Conservation (phyloP, 257 asterid genomes). For the Perilla frutescens region DNA sequence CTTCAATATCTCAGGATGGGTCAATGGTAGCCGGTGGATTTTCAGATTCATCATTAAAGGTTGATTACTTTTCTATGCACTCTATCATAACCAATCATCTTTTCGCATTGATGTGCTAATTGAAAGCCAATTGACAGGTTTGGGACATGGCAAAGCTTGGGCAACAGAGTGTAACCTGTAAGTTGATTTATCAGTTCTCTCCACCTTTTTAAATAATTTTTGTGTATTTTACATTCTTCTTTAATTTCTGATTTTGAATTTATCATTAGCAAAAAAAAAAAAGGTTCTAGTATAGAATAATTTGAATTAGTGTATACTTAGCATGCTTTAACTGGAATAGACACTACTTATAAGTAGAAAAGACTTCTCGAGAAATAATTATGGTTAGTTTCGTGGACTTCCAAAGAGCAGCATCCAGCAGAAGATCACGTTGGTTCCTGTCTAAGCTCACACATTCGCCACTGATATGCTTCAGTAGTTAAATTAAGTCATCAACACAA, state of each 20-base stretch:
- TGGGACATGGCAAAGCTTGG: conserved; percentile 99
- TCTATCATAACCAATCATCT: conserved; percentile 10
- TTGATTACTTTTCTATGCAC: conserved; percentile 38
- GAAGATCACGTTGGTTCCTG: not conserved
- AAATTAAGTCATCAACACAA: not conserved
- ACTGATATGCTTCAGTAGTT: not conserved
- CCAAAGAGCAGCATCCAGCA: not conserved
- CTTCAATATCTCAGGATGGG: conserved; percentile 95
- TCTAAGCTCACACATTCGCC: not conserved
- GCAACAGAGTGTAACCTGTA: conserved; percentile 70
- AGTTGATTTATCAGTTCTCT: conserved; percentile 38
- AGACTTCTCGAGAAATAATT: not conserved
- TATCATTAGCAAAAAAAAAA: not conserved
- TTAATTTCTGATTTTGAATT: conserved; percentile 21
- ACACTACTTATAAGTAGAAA: conserved; percentile 2
- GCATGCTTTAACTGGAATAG: not conserved
- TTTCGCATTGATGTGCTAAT: conserved; percentile 39
- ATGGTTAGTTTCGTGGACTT: not conserved
- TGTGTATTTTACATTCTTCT: not conserved
- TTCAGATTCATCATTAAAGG: conserved; percentile 97
- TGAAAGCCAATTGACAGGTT: conserved; percentile 56
- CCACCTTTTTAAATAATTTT: conserved; percentile 1
- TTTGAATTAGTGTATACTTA: not conserved
- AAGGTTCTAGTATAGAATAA: not conserved
- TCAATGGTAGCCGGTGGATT: conserved; percentile 97